Evolutionary conservation across 257 asterid species (phyloP).

Genomic region (Solanum pimpinellifolium): DNA sequence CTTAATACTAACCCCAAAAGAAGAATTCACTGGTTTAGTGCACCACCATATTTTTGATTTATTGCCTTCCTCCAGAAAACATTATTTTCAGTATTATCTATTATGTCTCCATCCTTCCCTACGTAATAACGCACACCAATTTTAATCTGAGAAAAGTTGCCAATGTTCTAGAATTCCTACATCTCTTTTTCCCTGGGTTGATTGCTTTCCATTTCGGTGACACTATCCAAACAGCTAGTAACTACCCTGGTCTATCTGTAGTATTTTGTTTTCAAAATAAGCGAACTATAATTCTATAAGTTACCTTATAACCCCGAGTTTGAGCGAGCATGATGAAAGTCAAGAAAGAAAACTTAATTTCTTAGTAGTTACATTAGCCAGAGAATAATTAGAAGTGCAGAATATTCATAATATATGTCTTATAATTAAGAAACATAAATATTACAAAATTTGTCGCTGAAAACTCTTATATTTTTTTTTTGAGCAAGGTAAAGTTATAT

Average conservation of each 20-base stretch:
- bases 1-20: not conserved
- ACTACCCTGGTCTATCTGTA: not conserved
- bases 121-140: not conserved
- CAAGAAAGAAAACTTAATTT: not conserved
- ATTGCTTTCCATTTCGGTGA: not conserved
- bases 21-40: not conserved
- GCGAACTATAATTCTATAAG: not conserved
- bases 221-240: not conserved
- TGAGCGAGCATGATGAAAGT: not conserved
- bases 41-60: not conserved
- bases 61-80: not conserved
- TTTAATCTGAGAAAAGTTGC: not conserved
- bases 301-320: not conserved
- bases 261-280: not conserved
- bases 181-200: not conserved
- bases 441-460: not conserved
- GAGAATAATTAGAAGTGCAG: not conserved
- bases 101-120: not conserved
- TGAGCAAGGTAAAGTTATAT: no score
- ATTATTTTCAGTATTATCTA: not conserved
- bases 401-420: not conserved
- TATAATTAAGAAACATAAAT: not conserved
- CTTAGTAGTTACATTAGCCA: not conserved
- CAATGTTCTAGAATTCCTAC: not conserved
- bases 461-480: not conserved